A percentile compares a stretch with the other conserved stretches of the same genome.
phyloP scores from a whole-genome alignment of 345 rosid species.

The Aethionema arabicum region DNA sequence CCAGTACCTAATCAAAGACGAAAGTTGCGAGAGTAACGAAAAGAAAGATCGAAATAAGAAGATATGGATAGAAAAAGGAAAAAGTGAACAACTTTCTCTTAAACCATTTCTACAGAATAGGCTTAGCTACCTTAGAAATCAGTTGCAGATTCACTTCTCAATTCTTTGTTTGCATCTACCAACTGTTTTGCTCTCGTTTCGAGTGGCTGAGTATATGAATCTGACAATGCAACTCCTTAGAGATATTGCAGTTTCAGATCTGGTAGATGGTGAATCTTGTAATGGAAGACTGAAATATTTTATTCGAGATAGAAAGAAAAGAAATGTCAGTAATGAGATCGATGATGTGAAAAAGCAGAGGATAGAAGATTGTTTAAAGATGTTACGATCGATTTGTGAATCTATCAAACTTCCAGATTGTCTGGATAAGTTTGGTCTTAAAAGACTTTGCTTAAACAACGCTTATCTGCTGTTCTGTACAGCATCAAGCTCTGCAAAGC shows the following conservation, averaged over 20 bases:
- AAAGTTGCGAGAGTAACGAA: neutral
- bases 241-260: neutral
- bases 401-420: constrained; percentile 18
- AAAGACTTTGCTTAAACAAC: constrained; percentile 33
- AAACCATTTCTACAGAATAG: constrained; percentile 27
- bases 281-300: neutral
- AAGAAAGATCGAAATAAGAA: too few relatives aligned
- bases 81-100: constrained; percentile 12
- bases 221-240: constrained; percentile 26
- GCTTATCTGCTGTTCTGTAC: constrained; percentile 48
- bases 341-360: constrained; percentile 25
- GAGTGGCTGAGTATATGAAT: constrained; percentile 33
- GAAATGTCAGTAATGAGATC: neutral
- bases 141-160: constrained; percentile 27
- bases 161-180: constrained; percentile 44
- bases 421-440: neutral
- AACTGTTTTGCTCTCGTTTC: constrained; percentile 31
- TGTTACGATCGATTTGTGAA: constrained; percentile 10
- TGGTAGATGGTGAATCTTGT: neutral
- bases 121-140: constrained; percentile 8
- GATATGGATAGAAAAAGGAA: too few relatives aligned
- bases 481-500: constrained; percentile 43
- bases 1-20: neutral
- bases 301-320: neutral
- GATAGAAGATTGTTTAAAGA: constrained; percentile 22